Evolutionary conservation across 2,329 filamentous ascomycete genomes (phyloP).

Genomic region (Magnaporthales sp.): DNA sequence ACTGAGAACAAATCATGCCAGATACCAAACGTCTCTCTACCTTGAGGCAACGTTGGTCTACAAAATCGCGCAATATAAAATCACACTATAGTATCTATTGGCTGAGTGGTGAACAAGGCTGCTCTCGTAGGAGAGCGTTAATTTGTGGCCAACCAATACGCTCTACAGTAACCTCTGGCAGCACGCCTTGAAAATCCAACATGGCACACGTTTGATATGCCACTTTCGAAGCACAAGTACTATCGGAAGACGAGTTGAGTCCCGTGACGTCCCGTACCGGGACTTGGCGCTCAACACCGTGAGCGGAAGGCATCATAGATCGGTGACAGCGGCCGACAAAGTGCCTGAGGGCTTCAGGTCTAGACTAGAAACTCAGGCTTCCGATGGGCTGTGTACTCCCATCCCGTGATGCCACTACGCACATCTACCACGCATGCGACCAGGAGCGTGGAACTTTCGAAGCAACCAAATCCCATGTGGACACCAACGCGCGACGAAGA

Average conservation of each 20-base stretch:
- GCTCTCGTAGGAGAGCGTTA: background rate
- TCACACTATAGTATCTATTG: background rate
- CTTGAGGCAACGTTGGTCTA: too few relatives aligned
- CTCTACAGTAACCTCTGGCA: background rate
- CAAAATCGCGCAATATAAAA: background rate
- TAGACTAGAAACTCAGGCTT: background rate
- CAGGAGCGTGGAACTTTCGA: background rate
- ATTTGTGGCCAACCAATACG: background rate
- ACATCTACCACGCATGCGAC: background rate
- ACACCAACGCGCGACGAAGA: too few relatives aligned
- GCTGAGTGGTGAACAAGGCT: background rate
- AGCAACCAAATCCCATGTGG: background rate
- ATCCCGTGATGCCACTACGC: background rate
- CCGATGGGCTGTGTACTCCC: background rate
- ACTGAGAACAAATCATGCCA: background rate
- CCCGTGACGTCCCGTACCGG: background rate
- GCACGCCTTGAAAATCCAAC: background rate
- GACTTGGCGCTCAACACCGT: background rate
- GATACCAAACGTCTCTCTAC: background rate
- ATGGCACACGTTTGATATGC: background rate
- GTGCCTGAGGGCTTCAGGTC: background rate
- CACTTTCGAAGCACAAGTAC: background rate
- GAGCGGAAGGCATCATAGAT: background rate
- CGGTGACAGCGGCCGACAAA: background rate
- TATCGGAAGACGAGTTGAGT: background rate